Evolutionary conservation across 805 yeast genomes (phyloP).

Genomic region (Candida takata): DNA sequence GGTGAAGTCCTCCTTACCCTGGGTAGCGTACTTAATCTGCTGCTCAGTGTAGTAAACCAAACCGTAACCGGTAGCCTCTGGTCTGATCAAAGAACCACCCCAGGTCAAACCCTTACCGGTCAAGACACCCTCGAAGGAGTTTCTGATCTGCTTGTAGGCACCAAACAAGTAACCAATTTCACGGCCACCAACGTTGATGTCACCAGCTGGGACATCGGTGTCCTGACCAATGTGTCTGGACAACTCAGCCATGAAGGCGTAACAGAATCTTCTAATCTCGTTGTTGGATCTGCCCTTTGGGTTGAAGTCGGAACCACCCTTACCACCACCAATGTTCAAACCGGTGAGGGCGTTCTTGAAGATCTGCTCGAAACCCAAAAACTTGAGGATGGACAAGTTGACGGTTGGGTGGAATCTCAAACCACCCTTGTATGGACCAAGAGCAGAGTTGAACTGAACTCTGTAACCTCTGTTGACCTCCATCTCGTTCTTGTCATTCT

Average conservation of each 20-base stretch:
- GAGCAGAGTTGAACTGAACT: constrained; percentile 96
- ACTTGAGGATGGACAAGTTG: constrained; percentile 89
- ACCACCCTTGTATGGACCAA: constrained; percentile 99
- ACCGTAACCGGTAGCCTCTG: constrained; percentile 99
- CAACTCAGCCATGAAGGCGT: constrained; percentile 91
- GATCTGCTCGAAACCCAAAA: constrained; percentile 96
- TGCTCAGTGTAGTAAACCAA: constrained; percentile 93
- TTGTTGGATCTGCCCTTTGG: constrained; percentile 90
- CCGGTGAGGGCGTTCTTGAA: constrained; percentile 98
- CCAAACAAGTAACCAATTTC: constrained; percentile 80
- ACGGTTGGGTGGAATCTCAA: constrained; percentile 96
- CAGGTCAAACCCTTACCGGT: constrained; percentile 97
- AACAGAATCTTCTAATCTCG: constrained; percentile 96
- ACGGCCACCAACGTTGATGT: constrained; percentile 92
- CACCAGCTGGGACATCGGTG: constrained; percentile 99
- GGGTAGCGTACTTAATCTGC: constrained; percentile 90
- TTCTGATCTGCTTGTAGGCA: constrained; percentile 87
- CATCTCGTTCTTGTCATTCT: constrained; percentile 84
- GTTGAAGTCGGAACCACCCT: constrained; percentile 98
- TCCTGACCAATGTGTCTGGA: constrained; percentile 94
- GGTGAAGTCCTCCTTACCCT: constrained; percentile 81
- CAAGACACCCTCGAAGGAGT: constrained; percentile 93
- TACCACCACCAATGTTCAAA: constrained; percentile 97
- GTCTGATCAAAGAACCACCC: constrained; percentile 99
- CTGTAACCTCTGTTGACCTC: constrained; percentile 97